Evolutionary conservation across 1,284 basidiomycete species (phyloP).

Genomic region (Pseudozyma sp.): DNA sequence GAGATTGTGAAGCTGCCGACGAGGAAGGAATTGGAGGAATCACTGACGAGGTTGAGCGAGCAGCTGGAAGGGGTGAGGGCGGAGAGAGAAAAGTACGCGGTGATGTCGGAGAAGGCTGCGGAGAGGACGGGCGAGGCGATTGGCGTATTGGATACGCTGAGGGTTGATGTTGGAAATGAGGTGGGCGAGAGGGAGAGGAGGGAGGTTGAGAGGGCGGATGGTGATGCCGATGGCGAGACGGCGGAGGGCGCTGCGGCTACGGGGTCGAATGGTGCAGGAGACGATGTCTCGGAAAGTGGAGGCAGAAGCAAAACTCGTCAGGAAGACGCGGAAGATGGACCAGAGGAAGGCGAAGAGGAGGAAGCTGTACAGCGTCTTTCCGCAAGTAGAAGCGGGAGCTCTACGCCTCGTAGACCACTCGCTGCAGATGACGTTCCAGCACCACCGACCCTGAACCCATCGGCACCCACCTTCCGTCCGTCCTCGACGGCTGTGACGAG

Average conservation of each 20-base stretch:
- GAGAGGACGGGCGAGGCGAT: slow-evolving; percentile 27
- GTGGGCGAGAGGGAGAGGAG: slow-evolving; percentile 54
- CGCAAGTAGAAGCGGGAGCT: slow-evolving; percentile 17
- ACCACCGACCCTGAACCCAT: slow-evolving; percentile 15
- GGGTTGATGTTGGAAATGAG: slow-evolving; percentile 47
- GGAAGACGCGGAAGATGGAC: slow-evolving; percentile 9
- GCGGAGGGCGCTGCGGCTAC: neutral
- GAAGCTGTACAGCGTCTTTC: slow-evolving; percentile 12
- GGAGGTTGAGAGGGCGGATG: slow-evolving; percentile 50
- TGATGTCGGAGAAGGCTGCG: slow-evolving; percentile 18
- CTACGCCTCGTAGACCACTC: slow-evolving; percentile 6
- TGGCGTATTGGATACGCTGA: slow-evolving; percentile 16
- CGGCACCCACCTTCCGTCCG: slow-evolving; percentile 28
- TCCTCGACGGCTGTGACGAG: slow-evolving; percentile 1
- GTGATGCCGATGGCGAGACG: slow-evolving; percentile 35
- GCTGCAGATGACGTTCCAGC: slow-evolving; percentile 4
- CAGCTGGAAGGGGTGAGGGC: slow-evolving; percentile 23
- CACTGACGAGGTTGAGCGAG: slow-evolving; percentile 23
- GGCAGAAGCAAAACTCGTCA: slow-evolving; percentile 1
- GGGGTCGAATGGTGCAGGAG: neutral
- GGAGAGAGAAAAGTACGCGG: slow-evolving; percentile 43
- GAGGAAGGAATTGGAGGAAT: slow-evolving; percentile 43
- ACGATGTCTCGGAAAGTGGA: slow-evolving; percentile 14
- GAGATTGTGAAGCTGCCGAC: slow-evolving; percentile 52
- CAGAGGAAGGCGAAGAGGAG: slow-evolving; percentile 36